A percentile compares a stretch with the other conserved stretches of the same genome.
Conservation (phyloP, 306 rosid genomes). For the barrel medic (Medicago truncatula) region DNA sequence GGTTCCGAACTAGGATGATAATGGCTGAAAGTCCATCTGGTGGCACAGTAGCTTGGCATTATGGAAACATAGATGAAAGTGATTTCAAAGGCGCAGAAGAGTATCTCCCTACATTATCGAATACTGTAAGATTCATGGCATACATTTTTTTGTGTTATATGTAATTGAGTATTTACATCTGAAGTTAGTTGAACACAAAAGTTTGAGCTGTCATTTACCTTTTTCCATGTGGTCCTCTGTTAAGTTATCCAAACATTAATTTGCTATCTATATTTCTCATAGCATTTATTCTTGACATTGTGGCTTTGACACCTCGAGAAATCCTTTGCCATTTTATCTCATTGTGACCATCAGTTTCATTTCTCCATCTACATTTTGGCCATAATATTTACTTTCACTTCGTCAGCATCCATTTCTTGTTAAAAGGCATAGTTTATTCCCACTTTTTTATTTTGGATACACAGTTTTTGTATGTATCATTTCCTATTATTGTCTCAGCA, state of each 20-base stretch:
- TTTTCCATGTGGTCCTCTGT: neutral
- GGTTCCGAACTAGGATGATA: conserved; percentile 68
- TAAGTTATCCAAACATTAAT: conserved; percentile 22
- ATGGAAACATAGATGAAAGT: conserved; percentile 68
- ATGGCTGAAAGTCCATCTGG: conserved; percentile 87
- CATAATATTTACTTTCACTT: conserved; percentile 14
- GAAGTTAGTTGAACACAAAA: conserved; percentile 26
- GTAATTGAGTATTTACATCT: conserved; percentile 32
- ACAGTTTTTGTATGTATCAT: conserved; percentile 5
- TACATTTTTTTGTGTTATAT: neutral
- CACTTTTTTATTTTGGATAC: conserved; percentile 10
- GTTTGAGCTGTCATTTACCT: too few relatives aligned
- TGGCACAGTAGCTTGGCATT: conserved; percentile 86
- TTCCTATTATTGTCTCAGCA: conserved; percentile 10
- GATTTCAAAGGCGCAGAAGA: conserved; percentile 68
- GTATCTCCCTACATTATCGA: conserved; percentile 83
- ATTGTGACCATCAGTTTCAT: conserved; percentile 21
- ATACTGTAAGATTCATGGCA: conserved; percentile 71
- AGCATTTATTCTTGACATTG: conserved; percentile 22
- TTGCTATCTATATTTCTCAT: conserved; percentile 24
- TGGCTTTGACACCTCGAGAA: conserved; percentile 18
- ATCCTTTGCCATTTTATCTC: conserved; percentile 12
- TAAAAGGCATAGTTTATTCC: neutral
- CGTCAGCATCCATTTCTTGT: neutral
- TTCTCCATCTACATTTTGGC: conserved; percentile 2